Base-by-base conservation (phyloP, 2,329 filamentous ascomycete genomes). In the Xylaria sp. region DNA sequence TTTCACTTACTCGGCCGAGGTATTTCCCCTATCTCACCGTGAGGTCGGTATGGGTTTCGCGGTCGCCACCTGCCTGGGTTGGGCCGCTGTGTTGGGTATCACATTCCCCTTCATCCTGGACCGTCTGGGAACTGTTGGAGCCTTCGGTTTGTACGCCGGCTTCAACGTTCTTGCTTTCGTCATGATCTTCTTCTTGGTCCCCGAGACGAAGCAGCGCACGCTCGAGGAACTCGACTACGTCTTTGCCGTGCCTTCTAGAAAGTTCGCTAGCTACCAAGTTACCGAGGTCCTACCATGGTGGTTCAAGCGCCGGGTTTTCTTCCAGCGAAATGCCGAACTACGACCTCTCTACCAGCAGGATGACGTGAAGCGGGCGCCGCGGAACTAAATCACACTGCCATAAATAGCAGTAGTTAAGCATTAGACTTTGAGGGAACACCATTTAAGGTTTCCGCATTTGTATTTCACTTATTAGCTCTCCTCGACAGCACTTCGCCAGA, bases 31-130 rank as follows among this genome's bases (percentile, higher is more conserved):
- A 0, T 90, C 88, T 1, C 90, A 92, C 76, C 85, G 90, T 73
- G 90, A 92, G 75, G 84, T 92, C 28, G 90, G 90, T 65, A 92
- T 93, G 90, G 86, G 85, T 0, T 91, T 86, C 79, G 87, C 89
- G 8, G 90, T 92, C 9, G 88, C 90, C 1, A 91, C 88, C 0
- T 90, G 88, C 69, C 81, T 90, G 8, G 85, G 85, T 73, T 88
- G 84, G 84, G 87, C 87, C 0, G 83, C 86, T 0, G 85, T 91
- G 0, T 79, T 90, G 53, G 85, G 86, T n/a, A 86, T 92, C 60
- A 90, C 88, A 0, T 89, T 90, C 73, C 89, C 88, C 1, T 81
- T 85, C 55, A 84, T 90, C 79, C 78, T 90, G 13, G 76, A 77
- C 2, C 73, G 76, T 12, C 70, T 86, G 0, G 78, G 80, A 2